Evolutionary conservation across 768 basidiomycete species (phyloP).

Genomic region (Tulasnella sp.): DNA sequence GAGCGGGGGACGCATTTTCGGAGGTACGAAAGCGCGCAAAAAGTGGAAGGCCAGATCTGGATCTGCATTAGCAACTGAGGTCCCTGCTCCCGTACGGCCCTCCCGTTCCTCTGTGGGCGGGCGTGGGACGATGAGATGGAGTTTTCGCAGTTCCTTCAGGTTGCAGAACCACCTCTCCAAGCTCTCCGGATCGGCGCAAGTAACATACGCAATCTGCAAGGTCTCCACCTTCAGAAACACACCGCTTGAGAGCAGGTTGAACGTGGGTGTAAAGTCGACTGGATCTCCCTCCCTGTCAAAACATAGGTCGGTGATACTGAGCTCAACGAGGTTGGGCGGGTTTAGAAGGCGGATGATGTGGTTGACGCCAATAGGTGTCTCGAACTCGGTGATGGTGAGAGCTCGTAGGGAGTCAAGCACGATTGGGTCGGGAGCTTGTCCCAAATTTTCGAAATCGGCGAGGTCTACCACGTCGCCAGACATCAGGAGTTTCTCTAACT

Average conservation of each 20-base stretch:
- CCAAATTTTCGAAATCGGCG: background rate
- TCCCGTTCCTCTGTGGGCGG: background rate
- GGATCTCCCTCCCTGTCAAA: background rate
- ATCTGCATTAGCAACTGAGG: too few relatives aligned
- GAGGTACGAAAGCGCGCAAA: background rate
- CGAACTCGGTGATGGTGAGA: slow-evolving; percentile 2
- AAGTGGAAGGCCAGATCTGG: background rate
- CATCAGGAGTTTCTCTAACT: background rate
- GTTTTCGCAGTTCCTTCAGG: background rate
- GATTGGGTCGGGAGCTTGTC: background rate
- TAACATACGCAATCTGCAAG: background rate
- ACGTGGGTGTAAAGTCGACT: background rate
- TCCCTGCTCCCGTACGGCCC: background rate
- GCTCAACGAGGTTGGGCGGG: background rate
- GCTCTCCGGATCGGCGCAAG: background rate
- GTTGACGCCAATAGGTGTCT: background rate
- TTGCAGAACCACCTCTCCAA: background rate
- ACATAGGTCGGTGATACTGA: background rate
- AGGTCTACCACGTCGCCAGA: background rate
- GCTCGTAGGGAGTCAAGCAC: background rate
- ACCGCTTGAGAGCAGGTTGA: too few relatives aligned
- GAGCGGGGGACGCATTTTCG: background rate
- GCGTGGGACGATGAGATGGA: background rate
- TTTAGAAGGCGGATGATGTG: background rate
- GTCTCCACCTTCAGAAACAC: background rate